Evolutionary conservation across 805 yeast genomes (phyloP).

Genomic region (Zygoascus ofunaensis): DNA sequence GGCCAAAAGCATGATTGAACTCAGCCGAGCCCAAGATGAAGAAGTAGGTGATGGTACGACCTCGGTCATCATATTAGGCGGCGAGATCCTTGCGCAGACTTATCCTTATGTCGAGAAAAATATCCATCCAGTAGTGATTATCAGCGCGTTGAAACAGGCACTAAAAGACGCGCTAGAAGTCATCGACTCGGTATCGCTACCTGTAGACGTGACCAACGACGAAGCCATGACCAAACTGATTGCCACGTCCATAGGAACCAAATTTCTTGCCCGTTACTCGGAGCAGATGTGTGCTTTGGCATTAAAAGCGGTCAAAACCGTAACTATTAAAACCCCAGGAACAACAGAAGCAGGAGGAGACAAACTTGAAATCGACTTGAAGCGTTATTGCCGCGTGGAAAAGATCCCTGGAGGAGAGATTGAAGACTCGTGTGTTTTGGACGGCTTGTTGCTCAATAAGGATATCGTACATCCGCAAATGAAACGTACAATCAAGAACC

Average conservation of each 20-base stretch:
- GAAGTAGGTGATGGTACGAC: constrained; percentile 99
- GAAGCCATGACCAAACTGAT: constrained; percentile 79
- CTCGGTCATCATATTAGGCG: constrained; percentile 91
- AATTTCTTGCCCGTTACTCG: constrained; percentile 86
- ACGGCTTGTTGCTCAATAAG: constrained; percentile 88
- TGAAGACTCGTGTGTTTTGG: constrained; percentile 76
- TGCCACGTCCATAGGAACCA: constrained; percentile 90
- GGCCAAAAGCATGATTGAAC: constrained; percentile 96
- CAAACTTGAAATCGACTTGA: constrained; percentile 53
- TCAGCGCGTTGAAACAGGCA: constrained; percentile 88
- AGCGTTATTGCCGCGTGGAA: constrained; percentile 87
- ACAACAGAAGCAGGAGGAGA: constrained; percentile 42
- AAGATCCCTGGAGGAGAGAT: constrained; percentile 98
- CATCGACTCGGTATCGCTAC: constrained; percentile 71
- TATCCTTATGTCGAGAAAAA: constrained; percentile 87
- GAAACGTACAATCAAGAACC: constrained; percentile 83
- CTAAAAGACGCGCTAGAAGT: constrained; percentile 82
- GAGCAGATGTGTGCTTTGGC: constrained; percentile 85
- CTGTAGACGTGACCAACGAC: constrained; percentile 78
- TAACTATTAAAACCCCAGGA: constrained; percentile 12
- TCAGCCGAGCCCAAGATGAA: constrained; percentile 95
- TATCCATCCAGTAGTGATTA: constrained; percentile 93
- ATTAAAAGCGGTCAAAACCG: constrained; percentile 65
- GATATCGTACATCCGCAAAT: constrained; percentile 99
- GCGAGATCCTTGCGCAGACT: constrained; percentile 91